phyloP scores from a whole-genome alignment of 345 rosid genomes.

The Trapa bicornis region DNA sequence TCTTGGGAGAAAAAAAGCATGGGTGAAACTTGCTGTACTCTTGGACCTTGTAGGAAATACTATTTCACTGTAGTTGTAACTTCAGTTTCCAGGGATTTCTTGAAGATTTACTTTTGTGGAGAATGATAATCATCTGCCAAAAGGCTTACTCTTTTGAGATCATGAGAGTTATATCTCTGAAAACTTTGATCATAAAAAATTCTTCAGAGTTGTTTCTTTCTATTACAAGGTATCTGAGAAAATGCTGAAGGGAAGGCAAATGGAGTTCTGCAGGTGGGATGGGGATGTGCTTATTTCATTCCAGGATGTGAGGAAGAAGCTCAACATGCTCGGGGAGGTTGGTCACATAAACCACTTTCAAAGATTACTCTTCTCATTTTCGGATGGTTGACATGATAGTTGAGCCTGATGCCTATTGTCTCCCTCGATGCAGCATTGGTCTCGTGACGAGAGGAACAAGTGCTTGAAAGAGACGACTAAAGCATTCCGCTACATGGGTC shows the following conservation, averaged over 20 bases:
- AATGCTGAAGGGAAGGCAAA: constrained; percentile 54
- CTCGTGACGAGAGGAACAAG: constrained; percentile 64
- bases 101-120: background rate
- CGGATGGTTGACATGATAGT: background rate
- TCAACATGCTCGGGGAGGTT: constrained; percentile 83
- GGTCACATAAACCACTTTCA: constrained; percentile 8
- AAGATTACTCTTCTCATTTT: background rate
- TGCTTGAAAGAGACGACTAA: constrained; percentile 75
- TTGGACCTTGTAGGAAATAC: background rate
- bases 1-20: background rate
- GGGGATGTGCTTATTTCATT: constrained; percentile 45
- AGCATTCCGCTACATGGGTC: constrained; percentile 63
- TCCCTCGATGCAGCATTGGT: constrained; percentile 54
- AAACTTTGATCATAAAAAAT: background rate
- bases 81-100: background rate
- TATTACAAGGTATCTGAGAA: constrained; percentile 47
- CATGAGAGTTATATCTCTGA: background rate
- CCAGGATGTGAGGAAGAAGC: constrained; percentile 59
- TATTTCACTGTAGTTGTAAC: background rate
- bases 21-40: background rate
- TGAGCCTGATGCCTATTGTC: background rate
- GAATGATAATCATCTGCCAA: background rate
- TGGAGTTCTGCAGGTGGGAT: constrained; percentile 63
- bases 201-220: background rate
- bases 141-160: background rate